These are phyloP conservation scores for Saccharomycopsis olivae DNA, from an alignment of 805 yeast genomes.

Conservation along the genomic window DNA sequence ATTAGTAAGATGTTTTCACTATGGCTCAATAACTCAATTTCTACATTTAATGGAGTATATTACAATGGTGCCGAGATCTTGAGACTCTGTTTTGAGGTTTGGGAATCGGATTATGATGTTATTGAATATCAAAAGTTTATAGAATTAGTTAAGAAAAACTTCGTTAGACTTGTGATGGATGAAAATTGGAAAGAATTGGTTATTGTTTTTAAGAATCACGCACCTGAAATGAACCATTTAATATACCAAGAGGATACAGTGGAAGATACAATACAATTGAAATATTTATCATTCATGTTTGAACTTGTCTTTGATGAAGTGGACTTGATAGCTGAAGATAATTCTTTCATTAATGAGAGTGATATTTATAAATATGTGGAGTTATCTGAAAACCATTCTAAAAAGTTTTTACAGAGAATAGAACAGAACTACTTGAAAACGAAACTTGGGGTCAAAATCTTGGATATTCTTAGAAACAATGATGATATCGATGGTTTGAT, in stretches of 20 bases:
- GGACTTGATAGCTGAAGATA: too few relatives aligned
- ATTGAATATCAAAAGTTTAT: conserved; percentile 2
- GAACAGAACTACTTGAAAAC: too few relatives aligned
- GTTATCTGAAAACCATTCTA: background rate
- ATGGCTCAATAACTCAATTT: conserved; percentile 29
- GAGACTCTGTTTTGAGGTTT: conserved; percentile 20
- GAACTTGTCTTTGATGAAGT: conserved; percentile 13
- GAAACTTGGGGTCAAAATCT: too few relatives aligned
- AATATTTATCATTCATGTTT: conserved; percentile 28
- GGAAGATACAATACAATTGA: conserved; percentile 19
- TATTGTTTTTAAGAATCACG: too few relatives aligned
- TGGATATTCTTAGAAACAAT: conserved; percentile 1
- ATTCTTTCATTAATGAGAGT: background rate
- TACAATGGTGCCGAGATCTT: conserved; percentile 24
- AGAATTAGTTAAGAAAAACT: conserved; percentile 3
- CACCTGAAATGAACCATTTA: too few relatives aligned
- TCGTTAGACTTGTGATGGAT: conserved; percentile 3
- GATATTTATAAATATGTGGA: conserved; percentile 3
- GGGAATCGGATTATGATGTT: conserved; percentile 1
- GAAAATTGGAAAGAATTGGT: too few relatives aligned
- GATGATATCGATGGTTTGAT: conserved; percentile 10
- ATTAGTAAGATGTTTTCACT: conserved; percentile 43
- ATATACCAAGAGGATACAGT: too few relatives aligned
- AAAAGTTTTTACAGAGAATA: conserved; percentile 1
- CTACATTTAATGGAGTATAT: conserved; percentile 20